Base-by-base conservation (phyloP, 768 basidiomycete genomes). In the Lactarius pseudohatsudake region DNA sequence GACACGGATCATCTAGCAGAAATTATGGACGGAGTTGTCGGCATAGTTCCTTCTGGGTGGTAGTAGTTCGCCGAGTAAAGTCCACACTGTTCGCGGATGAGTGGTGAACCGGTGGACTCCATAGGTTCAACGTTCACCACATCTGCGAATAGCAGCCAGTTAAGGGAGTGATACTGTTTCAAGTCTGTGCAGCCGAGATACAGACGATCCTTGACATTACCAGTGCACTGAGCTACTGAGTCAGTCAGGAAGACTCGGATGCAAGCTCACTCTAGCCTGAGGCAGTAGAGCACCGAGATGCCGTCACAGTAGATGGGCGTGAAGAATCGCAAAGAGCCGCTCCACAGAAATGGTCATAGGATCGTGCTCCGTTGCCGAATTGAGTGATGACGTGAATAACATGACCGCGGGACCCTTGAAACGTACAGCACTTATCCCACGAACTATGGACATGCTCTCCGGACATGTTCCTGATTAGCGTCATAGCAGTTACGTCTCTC, bases 1-100 rank as follows among this genome's bases (percentile, higher is more conserved):
- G 55, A 66, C 60, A 55, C 47, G 47, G 40, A 32, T 62, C 57
- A 22, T 18, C 41, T 26, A 30, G 32, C 38, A 30, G 32, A 36
- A 32, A 47, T 50, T 11, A 47, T 11, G 45, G 43, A 50, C 26
- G 34, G 10, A 40, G 28, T 15, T 34, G 11, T 38, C 47, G 30
- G 61, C 30, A 47, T n/a, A 36, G 36, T 38, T 20, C 34, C 43
- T 16, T 47, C 65, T 45, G 45, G 36, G 11, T 34, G 45, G 18
- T 20, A 30, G 47, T 50, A 20, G 20, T 26, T 54, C 56, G 40
- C 45, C 50, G 18, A 10, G 38, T 38, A 11, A 38, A 38, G 36
- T 38, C 36, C 36, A 38, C 36, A 13, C 36, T 13, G 11, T 38
- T 38, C 36, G 3, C 36, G 36, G 36, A 38, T 13, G 11, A 38